phyloP scores from a whole-genome alignment of 176 grass and related monocot genomes.

The Aegilops bicornis region DNA sequence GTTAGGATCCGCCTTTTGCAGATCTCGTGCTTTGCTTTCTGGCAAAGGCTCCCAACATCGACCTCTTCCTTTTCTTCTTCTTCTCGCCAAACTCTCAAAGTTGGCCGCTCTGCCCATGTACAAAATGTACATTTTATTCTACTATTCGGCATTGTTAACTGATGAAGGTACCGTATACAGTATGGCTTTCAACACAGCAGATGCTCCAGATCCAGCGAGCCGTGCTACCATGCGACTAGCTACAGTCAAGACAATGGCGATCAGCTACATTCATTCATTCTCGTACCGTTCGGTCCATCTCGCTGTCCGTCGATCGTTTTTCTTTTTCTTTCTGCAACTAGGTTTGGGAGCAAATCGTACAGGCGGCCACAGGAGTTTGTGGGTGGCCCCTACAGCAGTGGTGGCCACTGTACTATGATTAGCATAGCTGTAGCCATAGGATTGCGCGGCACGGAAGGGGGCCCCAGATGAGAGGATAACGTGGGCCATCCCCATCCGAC shows the following conservation, averaged over 20 bases:
- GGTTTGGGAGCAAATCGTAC: neutral
- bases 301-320: neutral
- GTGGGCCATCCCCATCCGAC: neutral
- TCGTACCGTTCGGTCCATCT: neutral
- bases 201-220: no score
- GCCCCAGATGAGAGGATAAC: neutral
- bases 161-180: neutral
- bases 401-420: neutral
- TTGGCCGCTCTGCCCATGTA: neutral
- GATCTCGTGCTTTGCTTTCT: conserved; percentile 3
- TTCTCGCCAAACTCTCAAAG: neutral
- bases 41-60: neutral
- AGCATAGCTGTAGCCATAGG: neutral
- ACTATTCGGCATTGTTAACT: no score
- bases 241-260: no score
- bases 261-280: neutral
- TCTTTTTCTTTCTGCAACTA: no score
- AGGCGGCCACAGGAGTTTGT: neutral
- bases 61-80: fast-evolving
- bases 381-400: no score
- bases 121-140: neutral
- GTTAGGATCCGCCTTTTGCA: conserved; percentile 24
- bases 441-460: neutral
- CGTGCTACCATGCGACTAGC: no score
- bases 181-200: no score